Evolutionary conservation across 2,329 filamentous ascomycete species (phyloP).

Genomic region (Pseudogymnoascus sp.): DNA sequence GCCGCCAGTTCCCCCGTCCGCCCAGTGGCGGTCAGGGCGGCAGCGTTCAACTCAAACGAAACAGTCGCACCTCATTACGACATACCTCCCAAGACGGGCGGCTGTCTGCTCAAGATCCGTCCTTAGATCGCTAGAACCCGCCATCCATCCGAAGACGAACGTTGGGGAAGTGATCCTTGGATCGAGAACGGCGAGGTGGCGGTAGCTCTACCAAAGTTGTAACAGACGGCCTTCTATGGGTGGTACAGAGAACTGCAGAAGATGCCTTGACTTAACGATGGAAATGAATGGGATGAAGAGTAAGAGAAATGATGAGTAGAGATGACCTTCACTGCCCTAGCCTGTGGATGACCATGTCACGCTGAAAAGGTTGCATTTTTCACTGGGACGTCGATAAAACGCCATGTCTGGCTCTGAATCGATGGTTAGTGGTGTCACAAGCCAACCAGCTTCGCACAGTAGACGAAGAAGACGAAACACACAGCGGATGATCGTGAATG

Average conservation of each 20-base stretch:
- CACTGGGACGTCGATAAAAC: background rate
- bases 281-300: slow-evolving; percentile 20
- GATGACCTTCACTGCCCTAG: background rate
- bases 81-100: slow-evolving; percentile 78
- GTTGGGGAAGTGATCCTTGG: slow-evolving; percentile 31
- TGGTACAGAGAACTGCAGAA: slow-evolving; percentile 53
- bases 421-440: background rate
- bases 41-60: slow-evolving; percentile 97
- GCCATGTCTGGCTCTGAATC: background rate
- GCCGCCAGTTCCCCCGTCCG: slow-evolving; percentile 49
- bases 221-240: slow-evolving; percentile 86
- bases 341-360: background rate
- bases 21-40: slow-evolving; percentile 38
- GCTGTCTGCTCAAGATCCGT: slow-evolving; percentile 60
- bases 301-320: slow-evolving; percentile 15
- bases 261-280: slow-evolving; percentile 83
- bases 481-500: slow-evolving; percentile 21
- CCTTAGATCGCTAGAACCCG: slow-evolving; percentile 9
- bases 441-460: background rate
- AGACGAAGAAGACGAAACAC: slow-evolving; percentile 8
- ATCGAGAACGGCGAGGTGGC: slow-evolving; percentile 55
- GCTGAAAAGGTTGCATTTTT: background rate
- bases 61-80: slow-evolving; percentile 65
- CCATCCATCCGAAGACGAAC: slow-evolving; percentile 11
- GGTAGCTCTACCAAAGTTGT: slow-evolving; percentile 96